These are phyloP conservation scores for Aspergillus pseudoglaucus DNA, from an alignment of 2,329 filamentous ascomycete species.

Conservation along the genomic window DNA sequence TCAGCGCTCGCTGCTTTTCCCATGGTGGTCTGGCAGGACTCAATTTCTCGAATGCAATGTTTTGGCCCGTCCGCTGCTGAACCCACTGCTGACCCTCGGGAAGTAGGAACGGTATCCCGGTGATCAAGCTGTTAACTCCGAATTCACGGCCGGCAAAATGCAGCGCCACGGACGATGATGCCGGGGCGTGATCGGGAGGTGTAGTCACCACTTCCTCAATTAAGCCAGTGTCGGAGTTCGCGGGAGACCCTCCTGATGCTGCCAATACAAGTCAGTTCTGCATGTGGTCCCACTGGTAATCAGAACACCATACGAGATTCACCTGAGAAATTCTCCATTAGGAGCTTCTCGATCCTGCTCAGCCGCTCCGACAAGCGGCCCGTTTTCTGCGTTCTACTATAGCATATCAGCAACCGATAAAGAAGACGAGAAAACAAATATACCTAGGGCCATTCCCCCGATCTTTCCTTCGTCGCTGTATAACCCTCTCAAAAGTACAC, in stretches of 20 bases:
- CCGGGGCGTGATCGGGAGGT: conserved; percentile 8
- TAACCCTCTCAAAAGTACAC: conserved; percentile 41
- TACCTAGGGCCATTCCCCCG: conserved; percentile 17
- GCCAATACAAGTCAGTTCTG: conserved; percentile 2
- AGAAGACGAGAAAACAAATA: conserved; percentile 1
- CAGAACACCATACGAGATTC: conserved; percentile 16
- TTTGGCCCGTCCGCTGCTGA: conserved; percentile 39
- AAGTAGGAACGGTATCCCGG: conserved; percentile 47
- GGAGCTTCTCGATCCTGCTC: conserved; percentile 34
- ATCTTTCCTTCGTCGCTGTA: conserved; percentile 23
- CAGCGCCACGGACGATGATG: conserved; percentile 31
- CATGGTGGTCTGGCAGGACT: conserved; percentile 24
- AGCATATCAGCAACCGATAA: conserved; percentile 7
- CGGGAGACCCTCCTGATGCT: conserved; percentile 14
- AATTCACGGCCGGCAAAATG: conserved; percentile 46
- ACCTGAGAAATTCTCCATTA: conserved; percentile 24
- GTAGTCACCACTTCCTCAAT: background rate
- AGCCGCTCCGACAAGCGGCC: conserved; percentile 33
- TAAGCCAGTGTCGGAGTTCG: conserved; percentile 1
- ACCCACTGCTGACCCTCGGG: conserved; percentile 45
- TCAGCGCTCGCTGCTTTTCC: conserved; percentile 28
- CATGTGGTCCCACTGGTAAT: background rate
- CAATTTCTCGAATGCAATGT: conserved; percentile 24
- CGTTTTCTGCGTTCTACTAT: conserved; percentile 11
- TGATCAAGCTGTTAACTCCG: conserved; percentile 42